Evolutionary conservation across 768 basidiomycete species (phyloP), one percentile per base, ranked within the genome.

Genomic region (Paxillus ammoniavirescens): DNA sequence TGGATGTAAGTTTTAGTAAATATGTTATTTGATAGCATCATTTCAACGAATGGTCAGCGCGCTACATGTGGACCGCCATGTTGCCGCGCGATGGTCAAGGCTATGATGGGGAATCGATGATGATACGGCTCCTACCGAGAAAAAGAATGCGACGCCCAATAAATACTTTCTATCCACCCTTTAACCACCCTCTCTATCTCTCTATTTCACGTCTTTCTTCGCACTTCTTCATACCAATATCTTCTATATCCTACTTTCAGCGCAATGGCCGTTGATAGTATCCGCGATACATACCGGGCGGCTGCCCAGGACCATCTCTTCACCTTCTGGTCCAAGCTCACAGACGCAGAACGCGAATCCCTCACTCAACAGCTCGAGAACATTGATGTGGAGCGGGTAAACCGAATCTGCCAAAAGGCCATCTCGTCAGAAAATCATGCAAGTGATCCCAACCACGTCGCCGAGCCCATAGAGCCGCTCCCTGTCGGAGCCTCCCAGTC

Each of bases 251-350:
- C 30, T 33, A 18, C 3, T 43, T 13, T 8, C 43, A 50, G 18
- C 47, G 13, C 47, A 4, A 86, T 88, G 83, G 71, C 83, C 57
- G 72, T 76, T 70, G 80, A 84, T 66, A 62, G 73, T 55, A 78
- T 83, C 64, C 81, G 76, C 59, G 62, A 78, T 53, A 82, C 79
- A 59, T 98, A 91, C 74, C 76, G 86, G 57, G 76, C 81, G 45
- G 93, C 93, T 45, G 86, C 83, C 53, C 97, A 99, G 76, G 85
- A 72, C 56, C 97, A 98, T 68, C 82, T 98, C 65, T 82, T 98
- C 72, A 78, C 84, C 33, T 97, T 96, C 77, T 97, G 86, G 86
- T 75, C 84, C 52, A 75, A 77, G 36, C 85, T 98, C 54, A 72
- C 82, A 42, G 72, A 83, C 5, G 49, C 75, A 4, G 86, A 95